Evolutionary conservation across 345 rosid species (phyloP), one percentile per base, ranked within the genome.

Genomic region (Eucalyptus regnans): DNA sequence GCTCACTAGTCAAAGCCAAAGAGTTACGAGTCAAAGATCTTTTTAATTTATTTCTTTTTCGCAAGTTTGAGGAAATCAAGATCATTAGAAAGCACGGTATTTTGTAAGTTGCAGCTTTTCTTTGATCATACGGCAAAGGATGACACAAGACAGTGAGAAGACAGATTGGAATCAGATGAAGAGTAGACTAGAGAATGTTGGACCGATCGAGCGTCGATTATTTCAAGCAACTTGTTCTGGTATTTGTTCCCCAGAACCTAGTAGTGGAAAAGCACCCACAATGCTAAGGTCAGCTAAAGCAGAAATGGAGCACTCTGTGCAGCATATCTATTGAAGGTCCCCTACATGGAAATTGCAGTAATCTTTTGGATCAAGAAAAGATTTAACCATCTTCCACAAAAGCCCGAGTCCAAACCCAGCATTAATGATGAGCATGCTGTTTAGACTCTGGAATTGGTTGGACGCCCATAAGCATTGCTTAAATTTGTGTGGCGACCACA

Each of bases 401-500:
- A 97, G 94, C 92, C 99, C 91, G 91, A 96, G 96, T 93, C 98
- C 96, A 41, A 97, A 52, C 48, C 98, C 99, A 6, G 98, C 99
- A 92, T 94, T 96, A 87, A 96, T 95, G 93, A 97, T 97, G 92
- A 95, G 96, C 99, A 97, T 96, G 49, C 98, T 94, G 92, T 95
- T 94, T 87, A 96, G 87, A 48, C 98, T 96, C 99, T 97, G 58
- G 88, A 89, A 87, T 60, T 66, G 54, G 51, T 13, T 50, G n/a
- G 68, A 87, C 15, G 76, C 43, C 81, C 48, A 44, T 90, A 31
- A 89, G 91, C 89, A 87, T 86, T 16, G 14, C 15, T 7, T 60
- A 60, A 60, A 60, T 60, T 27, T 27, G 68, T 29, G 31, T 27
- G 31, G 68, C 8, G 68, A 27, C 76, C 8, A 66, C 4, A n/a